phyloP scores from a whole-genome alignment of 2,329 filamentous ascomycete genomes.

The Ceratocystis cacaofunesta region DNA sequence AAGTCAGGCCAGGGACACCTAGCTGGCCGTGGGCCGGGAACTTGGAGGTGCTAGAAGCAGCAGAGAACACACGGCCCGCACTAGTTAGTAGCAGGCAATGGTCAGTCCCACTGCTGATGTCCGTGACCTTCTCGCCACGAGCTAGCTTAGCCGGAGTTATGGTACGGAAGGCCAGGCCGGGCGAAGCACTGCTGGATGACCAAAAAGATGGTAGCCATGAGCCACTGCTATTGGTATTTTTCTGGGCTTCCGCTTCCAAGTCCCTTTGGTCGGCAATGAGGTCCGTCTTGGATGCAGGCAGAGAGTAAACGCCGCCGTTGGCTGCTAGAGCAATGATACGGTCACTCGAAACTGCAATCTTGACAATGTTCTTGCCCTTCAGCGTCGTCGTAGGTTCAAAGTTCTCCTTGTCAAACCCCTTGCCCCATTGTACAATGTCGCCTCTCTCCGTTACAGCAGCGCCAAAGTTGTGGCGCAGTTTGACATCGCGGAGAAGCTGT shows the following conservation, averaged over 20 bases:
- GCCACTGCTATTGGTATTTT: slow-evolving; percentile 24
- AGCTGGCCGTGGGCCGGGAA: slow-evolving; percentile 78
- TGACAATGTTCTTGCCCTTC: slow-evolving; percentile 63
- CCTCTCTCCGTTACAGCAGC: slow-evolving; percentile 79
- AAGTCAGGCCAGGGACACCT: slow-evolving; percentile 69
- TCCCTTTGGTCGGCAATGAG: slow-evolving; percentile 49
- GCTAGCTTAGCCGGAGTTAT: slow-evolving; percentile 50
- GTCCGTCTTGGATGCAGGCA: slow-evolving; percentile 62
- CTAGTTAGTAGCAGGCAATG: slow-evolving; percentile 77
- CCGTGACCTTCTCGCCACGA: slow-evolving; percentile 57
- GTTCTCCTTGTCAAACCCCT: slow-evolving; percentile 51
- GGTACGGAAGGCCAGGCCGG: slow-evolving; percentile 52
- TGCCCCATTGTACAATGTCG: slow-evolving; percentile 84
- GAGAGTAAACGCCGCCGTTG: slow-evolving; percentile 66
- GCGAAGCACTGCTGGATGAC: slow-evolving; percentile 26
- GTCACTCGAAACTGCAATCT: slow-evolving; percentile 64
- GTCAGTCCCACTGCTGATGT: slow-evolving; percentile 66
- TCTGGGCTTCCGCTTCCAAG: slow-evolving; percentile 26
- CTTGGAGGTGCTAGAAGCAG: slow-evolving; percentile 61
- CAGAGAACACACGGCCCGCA: slow-evolving; percentile 72
- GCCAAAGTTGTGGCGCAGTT: slow-evolving; percentile 67
- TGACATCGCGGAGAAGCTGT: slow-evolving; percentile 70
- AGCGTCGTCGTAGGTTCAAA: slow-evolving; percentile 56
- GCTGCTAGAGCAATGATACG: slow-evolving; percentile 66
- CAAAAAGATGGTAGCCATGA: slow-evolving; percentile 60